A percentile compares a stretch with the other conserved stretches of the same genome.
These are phyloP conservation scores for Pleurotus ostreatus DNA, from an alignment of 768 basidiomycete genomes.

Conservation along the genomic window DNA sequence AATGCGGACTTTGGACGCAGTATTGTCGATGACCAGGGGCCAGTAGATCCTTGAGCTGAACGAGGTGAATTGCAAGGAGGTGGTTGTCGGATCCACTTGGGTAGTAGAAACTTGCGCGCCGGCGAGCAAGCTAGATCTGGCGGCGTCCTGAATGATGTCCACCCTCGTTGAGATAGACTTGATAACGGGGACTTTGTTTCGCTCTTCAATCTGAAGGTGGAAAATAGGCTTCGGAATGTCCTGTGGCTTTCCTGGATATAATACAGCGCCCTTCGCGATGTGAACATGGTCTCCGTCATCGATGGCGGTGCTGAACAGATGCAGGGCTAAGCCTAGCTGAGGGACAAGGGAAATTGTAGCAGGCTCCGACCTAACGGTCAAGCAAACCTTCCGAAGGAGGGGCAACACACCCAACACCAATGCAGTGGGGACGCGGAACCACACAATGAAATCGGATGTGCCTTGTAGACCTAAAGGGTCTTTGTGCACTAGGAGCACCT, in stretches of 20 bases:
- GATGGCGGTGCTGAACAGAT: conserved; percentile 23
- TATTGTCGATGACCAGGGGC: conserved; percentile 32
- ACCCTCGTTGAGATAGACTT: not conserved
- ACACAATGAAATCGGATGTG: conserved; percentile 21
- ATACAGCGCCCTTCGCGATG: conserved; percentile 10
- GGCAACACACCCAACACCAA: conserved; percentile 17
- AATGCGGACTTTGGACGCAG: conserved; percentile 35
- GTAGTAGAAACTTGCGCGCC: not conserved
- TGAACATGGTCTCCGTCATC: conserved; percentile 24
- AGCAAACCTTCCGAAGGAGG: conserved; percentile 11
- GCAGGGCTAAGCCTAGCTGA: conserved; percentile 21
- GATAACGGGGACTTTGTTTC: too few relatives aligned
- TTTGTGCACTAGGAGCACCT: conserved; percentile 16
- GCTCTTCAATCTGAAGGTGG: not conserved
- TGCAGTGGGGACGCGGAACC: conserved; percentile 22
- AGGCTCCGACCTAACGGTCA: conserved; percentile 20
- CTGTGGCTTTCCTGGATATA: too few relatives aligned
- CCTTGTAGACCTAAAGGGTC: conserved; percentile 21
- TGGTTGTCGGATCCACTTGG: not conserved
- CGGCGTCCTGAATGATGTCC: not conserved
- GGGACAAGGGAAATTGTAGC: conserved; percentile 11
- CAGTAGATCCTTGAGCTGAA: not conserved
- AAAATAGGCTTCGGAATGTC: not conserved
- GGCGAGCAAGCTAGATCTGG: not conserved
- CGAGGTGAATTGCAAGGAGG: not conserved